phyloP scores from a whole-genome alignment of 2,329 filamentous ascomycete species.

The Fusarium papillatum region DNA sequence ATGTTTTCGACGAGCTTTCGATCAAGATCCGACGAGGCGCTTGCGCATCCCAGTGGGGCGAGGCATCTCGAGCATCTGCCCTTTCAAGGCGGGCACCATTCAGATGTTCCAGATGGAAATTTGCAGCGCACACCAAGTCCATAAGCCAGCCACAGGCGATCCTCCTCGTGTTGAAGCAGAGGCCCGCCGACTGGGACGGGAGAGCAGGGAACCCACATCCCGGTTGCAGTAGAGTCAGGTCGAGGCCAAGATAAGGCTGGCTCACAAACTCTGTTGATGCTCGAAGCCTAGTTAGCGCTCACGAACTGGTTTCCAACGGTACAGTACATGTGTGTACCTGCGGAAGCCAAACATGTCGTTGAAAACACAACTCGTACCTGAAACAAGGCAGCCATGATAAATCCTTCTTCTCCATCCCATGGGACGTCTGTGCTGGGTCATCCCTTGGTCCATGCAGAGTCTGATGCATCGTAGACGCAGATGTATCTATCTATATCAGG shows the following conservation, averaged over 20 bases:
- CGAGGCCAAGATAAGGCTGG: slow-evolving; percentile 33
- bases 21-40: slow-evolving; percentile 45
- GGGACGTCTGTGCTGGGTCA: slow-evolving; percentile 26
- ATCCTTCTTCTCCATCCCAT: slow-evolving; percentile 16
- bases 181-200: slow-evolving; percentile 25
- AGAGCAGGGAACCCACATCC: slow-evolving; percentile 25
- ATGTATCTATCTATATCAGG: slow-evolving; percentile 24
- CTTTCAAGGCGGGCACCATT: slow-evolving; percentile 45
- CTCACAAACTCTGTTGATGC: slow-evolving; percentile 28
- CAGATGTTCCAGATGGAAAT: slow-evolving; percentile 41
- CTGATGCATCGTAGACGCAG: slow-evolving; percentile 21
- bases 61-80: slow-evolving; percentile 25
- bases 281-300: slow-evolving; percentile 20
- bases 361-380: slow-evolving; percentile 34
- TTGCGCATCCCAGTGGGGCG: slow-evolving; percentile 43
- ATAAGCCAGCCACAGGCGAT: slow-evolving; percentile 39
- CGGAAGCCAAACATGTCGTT: slow-evolving; percentile 20
- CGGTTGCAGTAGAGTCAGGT: slow-evolving; percentile 16
- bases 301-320: slow-evolving; percentile 38
- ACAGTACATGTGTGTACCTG: slow-evolving; percentile 16
- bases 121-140: slow-evolving; percentile 32
- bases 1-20: slow-evolving; percentile 38
- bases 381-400: slow-evolving; percentile 36
- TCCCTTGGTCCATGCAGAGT: slow-evolving; percentile 38
- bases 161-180: slow-evolving; percentile 40